phyloP scores from a whole-genome alignment of 2,329 filamentous ascomycete genomes.

The Mollisia scopiformis region DNA sequence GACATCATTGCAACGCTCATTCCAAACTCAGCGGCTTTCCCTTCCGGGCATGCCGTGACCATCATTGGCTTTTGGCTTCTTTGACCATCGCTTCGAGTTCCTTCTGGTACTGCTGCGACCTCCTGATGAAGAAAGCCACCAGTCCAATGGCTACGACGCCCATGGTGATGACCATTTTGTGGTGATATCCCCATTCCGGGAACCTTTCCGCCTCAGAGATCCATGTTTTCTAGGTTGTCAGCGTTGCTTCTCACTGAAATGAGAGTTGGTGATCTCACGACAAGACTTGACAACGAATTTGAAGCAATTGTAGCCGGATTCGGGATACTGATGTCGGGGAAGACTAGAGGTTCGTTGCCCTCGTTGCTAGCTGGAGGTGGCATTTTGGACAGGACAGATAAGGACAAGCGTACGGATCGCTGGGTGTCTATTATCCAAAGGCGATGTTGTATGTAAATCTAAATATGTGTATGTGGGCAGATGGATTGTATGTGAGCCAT shows the following conservation, averaged over 20 bases:
- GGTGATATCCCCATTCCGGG: background rate
- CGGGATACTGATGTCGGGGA: background rate
- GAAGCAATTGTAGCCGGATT: background rate
- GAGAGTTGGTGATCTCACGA: background rate
- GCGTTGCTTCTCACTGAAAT: background rate
- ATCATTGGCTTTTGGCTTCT: slow-evolving; percentile 3
- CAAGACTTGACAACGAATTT: background rate
- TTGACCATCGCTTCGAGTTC: slow-evolving; percentile 3
- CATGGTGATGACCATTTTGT: background rate
- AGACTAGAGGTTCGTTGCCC: background rate
- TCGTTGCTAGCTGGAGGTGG: background rate
- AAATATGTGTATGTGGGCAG: background rate
- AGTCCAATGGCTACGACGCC: background rate
- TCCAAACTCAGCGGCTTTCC: background rate
- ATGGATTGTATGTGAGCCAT: background rate
- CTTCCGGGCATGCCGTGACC: background rate
- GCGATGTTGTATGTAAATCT: background rate
- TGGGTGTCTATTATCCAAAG: background rate
- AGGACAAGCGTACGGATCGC: background rate
- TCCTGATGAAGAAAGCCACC: background rate
- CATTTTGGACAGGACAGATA: background rate
- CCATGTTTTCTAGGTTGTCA: background rate
- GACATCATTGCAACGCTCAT: background rate
- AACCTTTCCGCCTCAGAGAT: background rate
- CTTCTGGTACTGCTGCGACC: slow-evolving; percentile 1